Base-by-base conservation (phyloP, 2,329 filamentous ascomycete species). In the Coniochaeta sp. region DNA sequence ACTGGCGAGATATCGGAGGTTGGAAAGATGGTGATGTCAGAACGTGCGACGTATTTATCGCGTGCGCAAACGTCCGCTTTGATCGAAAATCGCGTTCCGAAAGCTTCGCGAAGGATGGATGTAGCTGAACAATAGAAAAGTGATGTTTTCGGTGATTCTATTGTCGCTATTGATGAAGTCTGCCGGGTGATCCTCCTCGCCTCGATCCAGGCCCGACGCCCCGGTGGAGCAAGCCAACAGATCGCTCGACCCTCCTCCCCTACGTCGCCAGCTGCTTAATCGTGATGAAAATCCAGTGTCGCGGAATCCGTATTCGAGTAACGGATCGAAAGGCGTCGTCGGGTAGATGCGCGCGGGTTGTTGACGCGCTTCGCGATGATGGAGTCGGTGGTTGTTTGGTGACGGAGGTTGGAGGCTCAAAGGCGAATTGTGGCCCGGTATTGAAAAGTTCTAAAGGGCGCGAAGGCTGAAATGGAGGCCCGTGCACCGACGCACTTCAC, bases 331-430 rank as follows among this genome's bases (percentile, higher is more conserved):
- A 62, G 60, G 67, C 69, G 70, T 67, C 61, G 64, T 63, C 68
- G 24, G 67, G 66, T 66, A 67, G 63, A 63, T 64, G 68, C 68
- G 74, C 73, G 73, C 75, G 76, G 77, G 77, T 75, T 72, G 74
- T 2, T 75, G 80, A 79, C 79, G 78, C 81, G 82, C 77, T 77
- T 76, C 74, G 72, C 75, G 77, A 78, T 81, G 75, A 63, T 67
- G 64, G 69, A 63, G 64, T 67, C 71, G 76, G 74, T 73, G 72
- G 74, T 73, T 73, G 70, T 76, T 70, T 72, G 69, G 71, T 73
- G 72, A 70, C 70, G 67, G 62, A 65, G 62, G 61, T 63, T 63
- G 67, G 60, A 61, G 63, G 59, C 60, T 64, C n/a, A 65, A 63
- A 65, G 63, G 64, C 62, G 59, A 65, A 63, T 63, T 32, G 63